Percentiles rank a stretch among this genome's conserved stretches.
Evolutionary conservation across 1,139 yeast species (phyloP).

Genomic region (Candida sp.): DNA sequence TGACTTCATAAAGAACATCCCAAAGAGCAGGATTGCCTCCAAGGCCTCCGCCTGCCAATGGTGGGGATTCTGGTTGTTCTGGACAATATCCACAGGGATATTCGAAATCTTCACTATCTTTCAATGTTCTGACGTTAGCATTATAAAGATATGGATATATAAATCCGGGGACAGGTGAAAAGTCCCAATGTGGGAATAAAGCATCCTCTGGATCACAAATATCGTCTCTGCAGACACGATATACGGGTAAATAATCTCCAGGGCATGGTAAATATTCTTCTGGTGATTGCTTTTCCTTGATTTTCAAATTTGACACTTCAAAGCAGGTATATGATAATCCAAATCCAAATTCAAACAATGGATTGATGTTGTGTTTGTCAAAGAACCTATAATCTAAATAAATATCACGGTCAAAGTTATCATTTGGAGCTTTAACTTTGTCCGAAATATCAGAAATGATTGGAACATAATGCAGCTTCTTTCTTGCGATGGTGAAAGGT

Average conservation of each 20-base stretch:
- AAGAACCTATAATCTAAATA: conserved; percentile 55
- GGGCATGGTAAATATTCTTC: conserved; percentile 50
- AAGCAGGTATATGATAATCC: conserved; percentile 58
- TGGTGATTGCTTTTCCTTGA: conserved; percentile 42
- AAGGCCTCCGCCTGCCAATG: conserved; percentile 55
- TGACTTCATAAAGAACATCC: conserved; percentile 46
- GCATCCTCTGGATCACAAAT: conserved; percentile 57
- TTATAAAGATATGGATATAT: conserved; percentile 50
- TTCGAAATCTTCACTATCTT: conserved; percentile 38
- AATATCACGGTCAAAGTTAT: conserved; percentile 46
- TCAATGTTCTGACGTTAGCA: conserved; percentile 30
- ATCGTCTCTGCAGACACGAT: conserved; percentile 40
- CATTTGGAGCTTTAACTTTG: conserved; percentile 40
- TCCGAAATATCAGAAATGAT: conserved; percentile 37
- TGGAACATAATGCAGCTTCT: conserved; percentile 52
- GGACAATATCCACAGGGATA: conserved; percentile 53
- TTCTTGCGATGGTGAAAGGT: conserved; percentile 61
- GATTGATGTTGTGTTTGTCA: conserved; percentile 53
- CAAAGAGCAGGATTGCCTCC: conserved; percentile 49
- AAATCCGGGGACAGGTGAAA: conserved; percentile 50
- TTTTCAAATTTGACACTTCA: conserved; percentile 33
- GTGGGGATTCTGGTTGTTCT: conserved; percentile 33
- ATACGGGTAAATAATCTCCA: conserved; percentile 41
- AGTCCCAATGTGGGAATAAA: conserved; percentile 52
- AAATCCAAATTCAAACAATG: conserved; percentile 60